phyloP scores from a whole-genome alignment of 1,284 basidiomycete species.

The Tilletia caries region DNA sequence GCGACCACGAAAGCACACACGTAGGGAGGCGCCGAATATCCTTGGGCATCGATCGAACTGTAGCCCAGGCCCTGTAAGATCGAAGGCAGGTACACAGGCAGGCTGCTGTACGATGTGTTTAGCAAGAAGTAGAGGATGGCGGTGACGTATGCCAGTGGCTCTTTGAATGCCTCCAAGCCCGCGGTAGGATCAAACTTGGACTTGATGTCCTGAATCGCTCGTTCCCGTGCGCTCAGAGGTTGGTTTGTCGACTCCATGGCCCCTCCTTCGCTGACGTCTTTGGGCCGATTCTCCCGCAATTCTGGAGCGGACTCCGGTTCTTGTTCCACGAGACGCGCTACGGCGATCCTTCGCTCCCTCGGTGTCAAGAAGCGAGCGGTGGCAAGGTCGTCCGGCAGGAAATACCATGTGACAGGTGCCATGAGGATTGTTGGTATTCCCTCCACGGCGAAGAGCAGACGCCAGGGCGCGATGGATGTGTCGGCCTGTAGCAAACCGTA shows the following conservation, averaged over 20 bases:
- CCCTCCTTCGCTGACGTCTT: conserved; percentile 21
- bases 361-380: conserved; percentile 35
- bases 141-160: conserved; percentile 38
- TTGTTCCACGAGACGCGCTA: conserved; percentile 31
- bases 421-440: conserved; percentile 42
- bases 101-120: conserved; percentile 44
- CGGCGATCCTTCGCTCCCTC: conserved; percentile 38
- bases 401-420: conserved; percentile 30
- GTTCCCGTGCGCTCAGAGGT: neutral
- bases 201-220: neutral
- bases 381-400: conserved; percentile 41
- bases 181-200: conserved; percentile 16
- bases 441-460: conserved; percentile 46
- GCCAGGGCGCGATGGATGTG: conserved; percentile 31
- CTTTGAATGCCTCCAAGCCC: conserved; percentile 30
- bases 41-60: conserved; percentile 37
- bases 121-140: conserved; percentile 40
- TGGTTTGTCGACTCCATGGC: too few species aligned
- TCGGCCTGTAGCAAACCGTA: conserved; percentile 43
- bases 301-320: neutral
- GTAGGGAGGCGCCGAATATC: conserved; percentile 39
- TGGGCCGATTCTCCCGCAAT: conserved; percentile 1
- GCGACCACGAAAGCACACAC: conserved; percentile 42
- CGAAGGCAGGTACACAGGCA: conserved; percentile 49
- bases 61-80: conserved; percentile 46